A percentile compares a stretch with the other conserved stretches of the same genome.
These are phyloP conservation scores for Friedmanniomyces endolithicus DNA, from an alignment of 495 filamentous ascomycete species.

Conservation along the genomic window DNA sequence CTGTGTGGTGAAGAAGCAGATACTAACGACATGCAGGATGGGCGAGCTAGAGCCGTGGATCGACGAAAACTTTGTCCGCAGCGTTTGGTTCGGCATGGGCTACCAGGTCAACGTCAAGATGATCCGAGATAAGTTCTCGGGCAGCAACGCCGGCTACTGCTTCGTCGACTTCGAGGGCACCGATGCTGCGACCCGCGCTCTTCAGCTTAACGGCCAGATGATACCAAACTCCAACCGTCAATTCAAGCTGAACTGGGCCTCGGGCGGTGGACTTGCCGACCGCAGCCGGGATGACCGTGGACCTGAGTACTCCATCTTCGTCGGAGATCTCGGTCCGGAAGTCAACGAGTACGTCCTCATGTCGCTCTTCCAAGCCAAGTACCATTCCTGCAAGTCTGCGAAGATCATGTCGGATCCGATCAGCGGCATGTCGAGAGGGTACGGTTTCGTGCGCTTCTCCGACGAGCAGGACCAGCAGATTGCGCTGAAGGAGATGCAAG, in stretches of 20 bases:
- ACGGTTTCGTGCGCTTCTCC: constrained; percentile 95
- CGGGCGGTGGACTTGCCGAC: constrained; percentile 88
- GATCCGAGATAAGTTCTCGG: constrained; percentile 98
- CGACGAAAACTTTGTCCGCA: constrained; percentile 96
- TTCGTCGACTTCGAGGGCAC: constrained; percentile 87
- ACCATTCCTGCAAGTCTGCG: constrained; percentile 94
- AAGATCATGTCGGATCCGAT: constrained; percentile 99
- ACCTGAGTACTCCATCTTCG: constrained; percentile 93
- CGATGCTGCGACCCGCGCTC: constrained; percentile 78
- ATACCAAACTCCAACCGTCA: constrained; percentile 90
- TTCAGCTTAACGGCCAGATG: constrained; percentile 73
- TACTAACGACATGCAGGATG: constrained; percentile 54
- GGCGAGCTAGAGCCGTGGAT: constrained; percentile 99
- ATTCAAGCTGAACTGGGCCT: constrained; percentile 99
- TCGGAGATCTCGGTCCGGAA: constrained; percentile 93
- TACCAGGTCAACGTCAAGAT: constrained; percentile 98
- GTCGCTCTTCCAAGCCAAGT: constrained; percentile 89
- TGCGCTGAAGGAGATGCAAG: constrained; percentile 94
- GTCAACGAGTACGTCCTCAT: constrained; percentile 98
- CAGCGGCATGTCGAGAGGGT: constrained; percentile 91
- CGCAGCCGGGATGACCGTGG: constrained; percentile 89
- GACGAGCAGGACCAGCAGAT: constrained; percentile 91
- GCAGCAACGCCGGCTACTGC: constrained; percentile 97
- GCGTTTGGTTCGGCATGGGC: constrained; percentile 77
- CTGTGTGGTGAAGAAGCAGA: background rate